phyloP scores from a whole-genome alignment of 1,284 basidiomycete genomes.

The Phylloboletellus chloephorus region DNA sequence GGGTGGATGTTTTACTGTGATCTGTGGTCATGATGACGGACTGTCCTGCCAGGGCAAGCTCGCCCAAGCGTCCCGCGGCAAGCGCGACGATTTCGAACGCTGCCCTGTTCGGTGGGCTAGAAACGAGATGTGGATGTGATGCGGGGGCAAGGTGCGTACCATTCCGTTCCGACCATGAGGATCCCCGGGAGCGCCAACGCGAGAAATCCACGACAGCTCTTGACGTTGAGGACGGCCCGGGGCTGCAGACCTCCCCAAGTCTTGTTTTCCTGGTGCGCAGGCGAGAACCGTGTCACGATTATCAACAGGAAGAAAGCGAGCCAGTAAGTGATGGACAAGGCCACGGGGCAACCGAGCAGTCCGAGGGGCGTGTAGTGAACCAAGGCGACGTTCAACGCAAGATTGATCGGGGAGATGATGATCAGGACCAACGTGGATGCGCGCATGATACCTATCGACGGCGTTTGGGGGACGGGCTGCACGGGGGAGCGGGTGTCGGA shows the following conservation, averaged over 20 bases:
- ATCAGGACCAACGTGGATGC: constrained; percentile 61
- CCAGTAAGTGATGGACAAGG: constrained; percentile 68
- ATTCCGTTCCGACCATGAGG: constrained; percentile 74
- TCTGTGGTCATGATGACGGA: constrained; percentile 81
- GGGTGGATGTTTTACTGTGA: constrained; percentile 46
- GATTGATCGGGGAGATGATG: constrained; percentile 57
- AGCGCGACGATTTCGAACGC: constrained; percentile 77
- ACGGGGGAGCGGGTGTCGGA: neutral
- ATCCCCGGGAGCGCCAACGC: constrained; percentile 68
- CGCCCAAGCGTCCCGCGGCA: constrained; percentile 64
- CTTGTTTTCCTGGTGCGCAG: constrained; percentile 47
- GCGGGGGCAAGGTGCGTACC: constrained; percentile 49
- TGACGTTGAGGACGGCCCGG: constrained; percentile 40
- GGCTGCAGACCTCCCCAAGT: constrained; percentile 62
- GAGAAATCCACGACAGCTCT: constrained; percentile 51
- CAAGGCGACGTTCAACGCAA: constrained; percentile 52
- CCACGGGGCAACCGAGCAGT: constrained; percentile 58
- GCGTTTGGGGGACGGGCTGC: constrained; percentile 1
- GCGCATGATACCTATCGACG: constrained; percentile 58
- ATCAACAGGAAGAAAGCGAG: constrained; percentile 53
- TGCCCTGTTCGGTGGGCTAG: constrained; percentile 42
- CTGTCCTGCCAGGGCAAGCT: constrained; percentile 65
- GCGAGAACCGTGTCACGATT: constrained; percentile 45
- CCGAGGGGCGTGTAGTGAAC: constrained; percentile 59
- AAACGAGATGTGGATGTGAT: neutral